Conservation (phyloP, 2,329 filamentous ascomycete genomes). For the Exophiala bonariae region DNA sequence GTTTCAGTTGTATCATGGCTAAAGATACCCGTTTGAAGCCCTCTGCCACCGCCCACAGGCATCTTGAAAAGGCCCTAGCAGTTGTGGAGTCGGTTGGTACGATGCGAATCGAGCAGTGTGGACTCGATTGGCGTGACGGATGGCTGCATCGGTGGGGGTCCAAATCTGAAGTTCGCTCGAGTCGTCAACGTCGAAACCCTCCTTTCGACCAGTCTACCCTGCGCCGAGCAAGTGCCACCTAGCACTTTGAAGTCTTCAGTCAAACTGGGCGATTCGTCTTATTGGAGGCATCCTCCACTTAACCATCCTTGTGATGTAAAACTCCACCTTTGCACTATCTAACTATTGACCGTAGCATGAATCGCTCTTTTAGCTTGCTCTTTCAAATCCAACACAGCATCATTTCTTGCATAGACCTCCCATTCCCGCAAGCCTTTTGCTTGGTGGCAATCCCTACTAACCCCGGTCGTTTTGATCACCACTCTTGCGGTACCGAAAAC, state of each 20-base stretch:
- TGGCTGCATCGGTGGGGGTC: constrained; percentile 13
- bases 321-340: too few relatives aligned
- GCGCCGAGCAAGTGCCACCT: too few relatives aligned
- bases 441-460: neutral
- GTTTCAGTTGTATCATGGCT: neutral
- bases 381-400: neutral
- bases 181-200: too few relatives aligned
- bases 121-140: constrained; percentile 17
- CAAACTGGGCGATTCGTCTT: too few relatives aligned
- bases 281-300: too few relatives aligned
- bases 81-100: neutral
- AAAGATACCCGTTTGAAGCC: neutral
- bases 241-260: too few relatives aligned
- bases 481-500: neutral
- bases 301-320: too few relatives aligned
- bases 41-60: neutral
- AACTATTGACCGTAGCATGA: too few relatives aligned
- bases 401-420: constrained; percentile 2
- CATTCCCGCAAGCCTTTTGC: neutral
- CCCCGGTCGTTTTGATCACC: neutral
- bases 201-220: too few relatives aligned
- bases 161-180: constrained; percentile 1
- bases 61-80: constrained; percentile 2
- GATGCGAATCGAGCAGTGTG: constrained; percentile 9
- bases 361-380: neutral